A percentile compares a stretch with the other conserved stretches of the same genome.
Conservation (phyloP, 2,329 filamentous ascomycete species). For the Cytospora piceicola region DNA sequence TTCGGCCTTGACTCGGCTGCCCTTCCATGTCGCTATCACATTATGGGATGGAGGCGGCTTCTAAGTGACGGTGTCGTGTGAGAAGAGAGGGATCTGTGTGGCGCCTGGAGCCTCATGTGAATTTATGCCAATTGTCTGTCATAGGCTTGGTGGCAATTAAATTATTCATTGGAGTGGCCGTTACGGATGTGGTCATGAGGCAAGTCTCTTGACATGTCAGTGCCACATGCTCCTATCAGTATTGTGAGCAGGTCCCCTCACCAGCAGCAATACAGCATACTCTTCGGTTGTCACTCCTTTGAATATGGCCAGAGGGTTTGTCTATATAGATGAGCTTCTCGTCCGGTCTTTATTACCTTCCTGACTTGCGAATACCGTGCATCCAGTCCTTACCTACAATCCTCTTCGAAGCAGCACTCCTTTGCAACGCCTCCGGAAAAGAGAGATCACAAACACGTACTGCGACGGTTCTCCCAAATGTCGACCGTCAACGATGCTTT, state of each 20-base stretch:
- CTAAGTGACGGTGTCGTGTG: not conserved
- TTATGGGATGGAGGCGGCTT: slow-evolving; percentile 11
- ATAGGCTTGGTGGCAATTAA: slow-evolving; percentile 6
- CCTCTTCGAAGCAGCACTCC: not conserved
- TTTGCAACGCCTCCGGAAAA: not conserved
- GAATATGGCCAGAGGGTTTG: not conserved
- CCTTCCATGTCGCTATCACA: not conserved
- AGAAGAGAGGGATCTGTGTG: not conserved
- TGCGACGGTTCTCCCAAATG: slow-evolving; percentile 31
- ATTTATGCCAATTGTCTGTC: not conserved
- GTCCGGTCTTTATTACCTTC: not conserved
- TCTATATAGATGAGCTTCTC: slow-evolving; percentile 16
- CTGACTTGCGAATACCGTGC: not conserved
- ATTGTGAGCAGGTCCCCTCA: slow-evolving; percentile 17
- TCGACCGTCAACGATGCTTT: slow-evolving; percentile 37
- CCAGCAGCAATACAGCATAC: slow-evolving; percentile 5
- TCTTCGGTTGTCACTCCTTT: slow-evolving; percentile 25
- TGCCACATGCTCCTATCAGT: slow-evolving; percentile 29
- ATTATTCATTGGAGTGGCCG: slow-evolving; percentile 11
- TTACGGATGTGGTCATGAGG: slow-evolving; percentile 21
- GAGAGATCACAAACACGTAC: not conserved
- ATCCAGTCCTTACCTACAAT: not conserved
- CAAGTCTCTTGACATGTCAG: slow-evolving; percentile 25
- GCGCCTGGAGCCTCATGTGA: slow-evolving; percentile 6
- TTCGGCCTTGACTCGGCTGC: slow-evolving; percentile 24